Evolutionary conservation across 768 basidiomycete genomes (phyloP).

Genomic region (Boletus vermiculosoides): DNA sequence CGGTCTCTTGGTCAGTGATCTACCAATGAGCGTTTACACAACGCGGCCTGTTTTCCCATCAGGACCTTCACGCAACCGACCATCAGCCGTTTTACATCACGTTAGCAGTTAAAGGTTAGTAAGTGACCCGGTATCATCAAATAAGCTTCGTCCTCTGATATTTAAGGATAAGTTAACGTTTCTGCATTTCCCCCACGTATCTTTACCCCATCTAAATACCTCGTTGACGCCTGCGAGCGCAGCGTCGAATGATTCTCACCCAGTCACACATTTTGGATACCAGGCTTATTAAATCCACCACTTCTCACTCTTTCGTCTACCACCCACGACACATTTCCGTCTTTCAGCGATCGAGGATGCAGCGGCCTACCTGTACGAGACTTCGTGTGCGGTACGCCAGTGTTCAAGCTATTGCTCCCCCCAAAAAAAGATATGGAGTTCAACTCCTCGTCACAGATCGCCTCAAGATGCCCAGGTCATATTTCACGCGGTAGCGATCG

Average conservation of each 20-base stretch:
- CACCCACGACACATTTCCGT: constrained; percentile 14
- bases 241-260: constrained; percentile 29
- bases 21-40: constrained; percentile 21
- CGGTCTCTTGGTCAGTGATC: constrained; percentile 20
- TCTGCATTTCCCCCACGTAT: constrained; percentile 10
- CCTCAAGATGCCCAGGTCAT: constrained; percentile 69
- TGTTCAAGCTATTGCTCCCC: background rate
- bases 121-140: constrained; percentile 24
- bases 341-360: constrained; percentile 41
- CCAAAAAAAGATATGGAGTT: background rate
- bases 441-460: constrained; percentile 34
- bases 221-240: constrained; percentile 18
- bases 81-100: constrained; percentile 36
- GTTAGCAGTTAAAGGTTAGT: constrained; percentile 31
- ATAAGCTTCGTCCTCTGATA: constrained; percentile 19
- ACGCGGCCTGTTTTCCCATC: constrained; percentile 26
- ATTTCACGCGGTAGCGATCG: constrained; percentile 66
- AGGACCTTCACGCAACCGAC: constrained; percentile 28
- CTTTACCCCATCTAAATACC: constrained; percentile 8
- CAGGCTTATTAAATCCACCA: constrained; percentile 30
- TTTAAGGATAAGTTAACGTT: constrained; percentile 30
- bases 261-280: constrained; percentile 19
- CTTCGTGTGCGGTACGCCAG: constrained; percentile 49
- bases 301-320: constrained; percentile 21
- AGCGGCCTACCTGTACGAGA: constrained; percentile 64